Evolutionary conservation across 768 basidiomycete species (phyloP).

Genomic region (Pisolithus marmoratus): DNA sequence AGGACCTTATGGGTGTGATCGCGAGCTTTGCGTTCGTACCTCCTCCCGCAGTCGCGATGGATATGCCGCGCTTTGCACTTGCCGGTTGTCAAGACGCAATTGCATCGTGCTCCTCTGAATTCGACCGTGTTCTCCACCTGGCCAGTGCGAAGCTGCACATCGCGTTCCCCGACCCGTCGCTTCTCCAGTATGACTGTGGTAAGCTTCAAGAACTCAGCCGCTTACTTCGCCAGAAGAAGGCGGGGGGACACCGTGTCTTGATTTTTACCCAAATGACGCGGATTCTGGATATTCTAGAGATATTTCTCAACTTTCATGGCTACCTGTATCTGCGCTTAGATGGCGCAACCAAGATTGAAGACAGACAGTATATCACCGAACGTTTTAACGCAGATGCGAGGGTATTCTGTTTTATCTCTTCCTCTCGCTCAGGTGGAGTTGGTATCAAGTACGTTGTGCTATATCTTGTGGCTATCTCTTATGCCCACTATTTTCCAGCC

Average conservation of each 20-base stretch:
- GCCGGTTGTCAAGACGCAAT: constrained; percentile 33
- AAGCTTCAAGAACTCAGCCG: constrained; percentile 84
- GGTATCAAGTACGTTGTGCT: constrained; percentile 78
- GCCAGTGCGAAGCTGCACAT: constrained; percentile 82
- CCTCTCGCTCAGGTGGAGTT: constrained; percentile 76
- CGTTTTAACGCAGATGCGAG: constrained; percentile 74
- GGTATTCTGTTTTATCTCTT: constrained; percentile 85
- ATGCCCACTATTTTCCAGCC: constrained; percentile 34
- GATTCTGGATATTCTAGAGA: constrained; percentile 90
- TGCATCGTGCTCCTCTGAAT: constrained; percentile 33
- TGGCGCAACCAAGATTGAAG: constrained; percentile 93
- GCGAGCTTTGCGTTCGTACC: constrained; percentile 78
- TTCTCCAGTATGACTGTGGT: constrained; percentile 94
- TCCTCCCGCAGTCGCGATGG: constrained; percentile 68
- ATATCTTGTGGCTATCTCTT: constrained; percentile 13
- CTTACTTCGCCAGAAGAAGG: constrained; percentile 77
- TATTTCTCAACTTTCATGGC: constrained; percentile 88
- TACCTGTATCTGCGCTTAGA: constrained; percentile 93
- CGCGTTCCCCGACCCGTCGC: constrained; percentile 84
- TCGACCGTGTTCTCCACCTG: constrained; percentile 68
- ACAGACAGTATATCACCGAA: constrained; percentile 88
- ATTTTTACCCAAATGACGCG: constrained; percentile 98
- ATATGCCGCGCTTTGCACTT: constrained; percentile 62
- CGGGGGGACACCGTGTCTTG: constrained; percentile 81
- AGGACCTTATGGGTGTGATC: constrained; percentile 47